phyloP scores from a whole-genome alignment of 139 green algal genomes.

The Prasinococcaceae sp. region DNA sequence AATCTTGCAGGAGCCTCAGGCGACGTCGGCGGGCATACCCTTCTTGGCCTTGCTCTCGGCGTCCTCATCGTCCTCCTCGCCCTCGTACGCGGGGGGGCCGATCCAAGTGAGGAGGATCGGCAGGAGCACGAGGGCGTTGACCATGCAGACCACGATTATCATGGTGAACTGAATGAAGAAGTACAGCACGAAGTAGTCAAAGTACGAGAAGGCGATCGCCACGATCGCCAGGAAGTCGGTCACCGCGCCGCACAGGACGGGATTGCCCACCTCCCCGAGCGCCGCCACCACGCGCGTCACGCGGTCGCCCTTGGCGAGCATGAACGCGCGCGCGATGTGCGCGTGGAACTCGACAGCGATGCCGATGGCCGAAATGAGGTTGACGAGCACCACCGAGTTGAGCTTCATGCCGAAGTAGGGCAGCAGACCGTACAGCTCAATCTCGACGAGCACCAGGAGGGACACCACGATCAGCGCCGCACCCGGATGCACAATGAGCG shows the following conservation, averaged over 20 bases:
- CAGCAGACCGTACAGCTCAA: slow-evolving; percentile 15
- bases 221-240: slow-evolving; percentile 13
- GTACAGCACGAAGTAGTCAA: slow-evolving; percentile 13
- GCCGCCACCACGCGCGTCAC: background rate
- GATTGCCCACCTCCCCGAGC: background rate
- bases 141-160: slow-evolving; percentile 3
- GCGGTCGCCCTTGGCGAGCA: slow-evolving; percentile 1
- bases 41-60: too few species aligned
- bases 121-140: slow-evolving; percentile 9
- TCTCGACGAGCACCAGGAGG: slow-evolving; percentile 4
- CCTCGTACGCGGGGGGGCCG: background rate
- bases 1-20: too few species aligned
- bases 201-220: slow-evolving; percentile 4
- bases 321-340: slow-evolving; percentile 16
- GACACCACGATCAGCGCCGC: background rate
- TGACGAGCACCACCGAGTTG: slow-evolving; percentile 11
- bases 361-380: slow-evolving; percentile 9
- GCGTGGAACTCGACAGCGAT: slow-evolving; percentile 15
- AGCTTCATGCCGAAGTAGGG: slow-evolving; percentile 12
- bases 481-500: background rate
- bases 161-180: slow-evolving; percentile 11
- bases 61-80: too few species aligned
- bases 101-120: slow-evolving; percentile 7
- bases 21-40: too few species aligned
- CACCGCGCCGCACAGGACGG: slow-evolving; percentile 6